Conservation (phyloP, 441 rosid genomes). For the Populus hybrid region DNA sequence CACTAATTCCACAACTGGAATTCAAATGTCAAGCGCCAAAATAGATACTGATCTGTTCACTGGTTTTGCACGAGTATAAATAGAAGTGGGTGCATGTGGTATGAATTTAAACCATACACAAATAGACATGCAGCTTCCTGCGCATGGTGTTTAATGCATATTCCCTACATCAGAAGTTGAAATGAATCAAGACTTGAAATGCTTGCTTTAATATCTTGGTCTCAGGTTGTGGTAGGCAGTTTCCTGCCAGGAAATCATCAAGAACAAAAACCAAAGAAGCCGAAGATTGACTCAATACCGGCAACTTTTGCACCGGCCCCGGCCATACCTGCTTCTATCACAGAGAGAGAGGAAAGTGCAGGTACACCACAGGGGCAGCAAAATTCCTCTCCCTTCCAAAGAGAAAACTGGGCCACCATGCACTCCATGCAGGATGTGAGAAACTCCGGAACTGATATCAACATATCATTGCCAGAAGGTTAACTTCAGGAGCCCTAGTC, state of each 20-base stretch:
- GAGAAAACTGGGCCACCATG: slow-evolving; percentile 53
- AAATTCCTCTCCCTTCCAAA: slow-evolving; percentile 34
- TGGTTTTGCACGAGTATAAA: not conserved
- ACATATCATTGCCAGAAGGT: slow-evolving; percentile 58
- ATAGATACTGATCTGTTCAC: not conserved
- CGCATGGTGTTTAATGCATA: not conserved
- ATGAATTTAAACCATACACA: not conserved
- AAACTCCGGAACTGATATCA: slow-evolving; percentile 64
- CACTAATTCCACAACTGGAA: not conserved
- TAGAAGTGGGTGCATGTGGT: not conserved
- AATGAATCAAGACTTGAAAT: not conserved
- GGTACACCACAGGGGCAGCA: slow-evolving; percentile 33
- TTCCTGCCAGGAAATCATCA: slow-evolving; percentile 63
- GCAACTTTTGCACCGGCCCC: slow-evolving; percentile 27
- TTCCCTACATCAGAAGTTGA: not conserved
- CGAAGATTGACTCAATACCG: slow-evolving; percentile 37
- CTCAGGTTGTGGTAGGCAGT: slow-evolving; percentile 91
- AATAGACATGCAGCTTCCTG: not conserved
- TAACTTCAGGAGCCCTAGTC: slow-evolving; percentile 17
- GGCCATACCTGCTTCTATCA: slow-evolving; percentile 21
- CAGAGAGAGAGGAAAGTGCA: slow-evolving; percentile 32
- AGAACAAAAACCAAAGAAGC: slow-evolving; percentile 69
- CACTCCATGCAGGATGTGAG: slow-evolving; percentile 45
- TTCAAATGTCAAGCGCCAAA: not conserved
- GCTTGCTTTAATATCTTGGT: slow-evolving; percentile 8